phyloP scores from a whole-genome alignment of 352 stramenopile genomes.

The Phytophthora aleatoria region DNA sequence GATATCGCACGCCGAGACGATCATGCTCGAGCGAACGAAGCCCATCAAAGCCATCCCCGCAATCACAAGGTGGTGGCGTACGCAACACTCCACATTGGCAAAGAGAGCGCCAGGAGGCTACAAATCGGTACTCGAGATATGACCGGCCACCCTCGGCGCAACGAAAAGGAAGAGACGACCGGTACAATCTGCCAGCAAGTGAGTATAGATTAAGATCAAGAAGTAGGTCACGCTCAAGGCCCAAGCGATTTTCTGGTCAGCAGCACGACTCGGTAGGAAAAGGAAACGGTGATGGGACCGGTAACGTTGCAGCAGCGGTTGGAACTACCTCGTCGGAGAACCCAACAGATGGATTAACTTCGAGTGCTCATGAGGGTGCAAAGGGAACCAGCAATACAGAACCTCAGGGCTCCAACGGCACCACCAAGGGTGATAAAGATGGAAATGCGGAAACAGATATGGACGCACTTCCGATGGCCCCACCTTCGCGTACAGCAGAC shows the following conservation, averaged over 20 bases:
- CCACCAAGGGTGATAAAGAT: not conserved
- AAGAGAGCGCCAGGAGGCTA: conserved; percentile 6
- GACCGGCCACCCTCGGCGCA: conserved; percentile 8
- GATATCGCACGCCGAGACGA: conserved; percentile 8
- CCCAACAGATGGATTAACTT: not conserved
- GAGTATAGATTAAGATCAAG: conserved; percentile 14
- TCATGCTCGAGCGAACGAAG: conserved; percentile 42
- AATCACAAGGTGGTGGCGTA: conserved; percentile 4
- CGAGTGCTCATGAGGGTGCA: not conserved
- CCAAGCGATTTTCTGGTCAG: conserved; percentile 1
- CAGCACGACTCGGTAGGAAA: not conserved
- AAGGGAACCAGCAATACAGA: not conserved
- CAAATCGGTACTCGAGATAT: conserved; percentile 13
- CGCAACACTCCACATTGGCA: conserved; percentile 13
- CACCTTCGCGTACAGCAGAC: not conserved
- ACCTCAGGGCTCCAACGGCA: not conserved
- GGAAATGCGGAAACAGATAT: no score
- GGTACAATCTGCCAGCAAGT: not conserved
- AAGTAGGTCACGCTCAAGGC: conserved; percentile 14
- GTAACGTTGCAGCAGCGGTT: not conserved
- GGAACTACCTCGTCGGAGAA: conserved; percentile 1
- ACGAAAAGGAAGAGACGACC: not conserved
- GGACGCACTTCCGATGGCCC: no score
- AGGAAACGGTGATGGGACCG: not conserved
- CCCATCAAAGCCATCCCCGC: conserved; percentile 10